Base-by-base conservation (phyloP, 805 yeast species). In the Starmerella asiatica region DNA sequence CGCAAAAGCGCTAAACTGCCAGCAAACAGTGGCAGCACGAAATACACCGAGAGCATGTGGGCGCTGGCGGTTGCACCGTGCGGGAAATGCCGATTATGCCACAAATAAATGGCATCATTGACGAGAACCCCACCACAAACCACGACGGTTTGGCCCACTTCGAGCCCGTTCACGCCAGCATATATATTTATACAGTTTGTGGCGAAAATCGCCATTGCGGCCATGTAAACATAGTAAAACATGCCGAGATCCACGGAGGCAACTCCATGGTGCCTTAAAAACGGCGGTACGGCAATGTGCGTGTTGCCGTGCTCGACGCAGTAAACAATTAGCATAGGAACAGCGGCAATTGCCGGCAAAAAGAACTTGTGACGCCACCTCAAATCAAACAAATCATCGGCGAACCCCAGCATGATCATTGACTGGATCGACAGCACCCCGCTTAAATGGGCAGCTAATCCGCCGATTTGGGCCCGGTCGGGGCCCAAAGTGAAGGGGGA, bases 341-440 rank as follows among this genome's bases (percentile, higher is more conserved):
- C 75, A 1, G 94, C 77, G 0, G 95, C 95, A 39, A 91, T 74
- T 0, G 94, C 94, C 0, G 99, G 99, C 49, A 91, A 57, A 53
- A 91, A 84, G 62, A 91, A 84, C 65, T 91, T 91, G 63, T 91
- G 94, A 56, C 99, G 70, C 99, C 99, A 91, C 51, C 94, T 71
- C 47, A 91, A 75, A 59, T 91, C 99, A 55, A 91, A 91, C 52
- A 91, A 67, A 63, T 91, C 98, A 59, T 91, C 98, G 35, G 93
- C 79, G 23, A 91, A 68, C 0, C 98, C 98, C 32, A 91, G 64
- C 32, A 91, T 63, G 14, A 85, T 69, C 57, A 91, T 86, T 48
- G 84, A 73, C 60, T 84, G 84, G 35, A 91, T 61, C 45, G 93
- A 83, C 44, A 91, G 61, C 8, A 88, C 65, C 4, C 93, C 93